A percentile compares a stretch with the other conserved stretches of the same genome.
phyloP scores from a whole-genome alignment of 805 yeast species.

The Maudiozyma bulderi region DNA sequence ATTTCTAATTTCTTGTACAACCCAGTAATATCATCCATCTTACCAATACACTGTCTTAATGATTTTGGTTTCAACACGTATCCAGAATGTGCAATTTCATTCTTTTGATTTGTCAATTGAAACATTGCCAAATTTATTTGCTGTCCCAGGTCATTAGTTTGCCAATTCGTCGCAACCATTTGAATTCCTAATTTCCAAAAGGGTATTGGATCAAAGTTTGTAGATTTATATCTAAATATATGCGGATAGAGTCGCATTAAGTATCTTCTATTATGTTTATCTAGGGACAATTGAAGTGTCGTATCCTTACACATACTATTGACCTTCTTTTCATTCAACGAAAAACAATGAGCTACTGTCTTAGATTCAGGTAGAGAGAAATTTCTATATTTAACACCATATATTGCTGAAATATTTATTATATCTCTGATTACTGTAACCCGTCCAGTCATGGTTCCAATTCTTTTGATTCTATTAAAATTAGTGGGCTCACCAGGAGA shows the following conservation, averaged over 20 bases:
- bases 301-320: slow-evolving; percentile 55
- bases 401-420: slow-evolving; percentile 29
- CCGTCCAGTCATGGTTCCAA: slow-evolving; percentile 22
- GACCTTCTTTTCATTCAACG: slow-evolving; percentile 68
- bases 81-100: slow-evolving; percentile 39
- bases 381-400: slow-evolving; percentile 70
- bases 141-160: slow-evolving; percentile 80
- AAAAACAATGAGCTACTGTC: slow-evolving; percentile 70
- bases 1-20: slow-evolving; percentile 11
- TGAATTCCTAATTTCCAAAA: slow-evolving; percentile 86
- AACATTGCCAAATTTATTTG: slow-evolving; percentile 82
- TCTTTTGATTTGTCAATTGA: slow-evolving; percentile 37
- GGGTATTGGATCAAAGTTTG: slow-evolving; percentile 68
- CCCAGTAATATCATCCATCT: slow-evolving; percentile 19
- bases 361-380: slow-evolving; percentile 83
- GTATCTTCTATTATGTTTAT: slow-evolving; percentile 67
- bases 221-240: slow-evolving; percentile 60
- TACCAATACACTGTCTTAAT: slow-evolving; percentile 28
- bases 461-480: slow-evolving; percentile 23
- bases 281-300: slow-evolving; percentile 43
- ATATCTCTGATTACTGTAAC: slow-evolving; percentile 17
- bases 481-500: neutral
- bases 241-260: slow-evolving; percentile 86
- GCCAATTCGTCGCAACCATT: slow-evolving; percentile 97
- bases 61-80: slow-evolving; percentile 66